Conservation (phyloP, 768 basidiomycete species). For the Lactarius psammicola region DNA sequence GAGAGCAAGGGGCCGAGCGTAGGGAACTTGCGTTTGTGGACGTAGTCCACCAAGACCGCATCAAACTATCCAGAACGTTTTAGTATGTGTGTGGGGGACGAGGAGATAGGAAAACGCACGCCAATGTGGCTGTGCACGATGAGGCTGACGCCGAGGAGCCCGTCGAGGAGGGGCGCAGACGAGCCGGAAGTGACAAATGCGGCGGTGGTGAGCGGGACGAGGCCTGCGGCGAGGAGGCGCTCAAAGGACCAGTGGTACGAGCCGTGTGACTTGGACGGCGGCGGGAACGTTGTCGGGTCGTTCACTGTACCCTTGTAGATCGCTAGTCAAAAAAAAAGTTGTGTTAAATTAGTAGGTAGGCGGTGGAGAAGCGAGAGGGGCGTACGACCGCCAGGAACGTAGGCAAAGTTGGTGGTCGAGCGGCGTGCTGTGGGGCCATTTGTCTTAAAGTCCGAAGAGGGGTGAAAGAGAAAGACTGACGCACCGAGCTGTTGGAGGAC, state of each 20-base stretch:
- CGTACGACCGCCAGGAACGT: constrained; percentile 73
- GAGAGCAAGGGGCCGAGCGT: constrained; percentile 59
- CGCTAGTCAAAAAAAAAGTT: constrained; percentile 50
- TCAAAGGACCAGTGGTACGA: constrained; percentile 95
- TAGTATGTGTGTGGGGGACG: background rate
- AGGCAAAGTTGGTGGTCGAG: constrained; percentile 34
- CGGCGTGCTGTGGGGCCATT: constrained; percentile 27
- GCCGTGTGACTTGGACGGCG: constrained; percentile 76
- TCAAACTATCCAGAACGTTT: constrained; percentile 58
- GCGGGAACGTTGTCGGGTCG: constrained; percentile 89
- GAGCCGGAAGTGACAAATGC: constrained; percentile 78
- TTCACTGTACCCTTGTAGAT: constrained; percentile 91
- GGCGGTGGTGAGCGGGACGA: constrained; percentile 86
- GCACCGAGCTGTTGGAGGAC: constrained; percentile 4
- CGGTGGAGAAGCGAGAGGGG: constrained; percentile 26
- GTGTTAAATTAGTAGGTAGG: constrained; percentile 1
- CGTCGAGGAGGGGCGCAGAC: constrained; percentile 84
- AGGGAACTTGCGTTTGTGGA: constrained; percentile 95
- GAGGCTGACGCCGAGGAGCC: constrained; percentile 80
- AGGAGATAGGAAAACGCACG: constrained; percentile 45
- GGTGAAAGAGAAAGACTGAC: background rate
- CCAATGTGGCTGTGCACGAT: constrained; percentile 97
- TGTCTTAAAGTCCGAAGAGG: constrained; percentile 18
- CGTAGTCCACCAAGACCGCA: constrained; percentile 76
- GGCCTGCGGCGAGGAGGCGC: constrained; percentile 79